Evolutionary conservation across 176 grass and related monocot genomes (phyloP), one percentile per base, ranked within the genome.

Genomic region (Hsuehochloa calcarea): DNA sequence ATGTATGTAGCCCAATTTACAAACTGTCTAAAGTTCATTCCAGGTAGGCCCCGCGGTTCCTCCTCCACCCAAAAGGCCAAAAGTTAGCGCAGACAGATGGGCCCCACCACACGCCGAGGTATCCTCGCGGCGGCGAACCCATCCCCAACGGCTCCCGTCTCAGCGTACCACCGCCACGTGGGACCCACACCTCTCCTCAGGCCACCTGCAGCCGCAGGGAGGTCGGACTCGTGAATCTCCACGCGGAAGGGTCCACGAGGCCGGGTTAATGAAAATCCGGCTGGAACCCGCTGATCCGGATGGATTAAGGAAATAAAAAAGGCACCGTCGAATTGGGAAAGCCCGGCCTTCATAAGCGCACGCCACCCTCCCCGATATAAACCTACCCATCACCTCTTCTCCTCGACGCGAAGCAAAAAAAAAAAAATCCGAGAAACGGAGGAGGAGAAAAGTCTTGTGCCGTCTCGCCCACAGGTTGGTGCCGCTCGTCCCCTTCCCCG

Each of bases 391-490:
- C 40, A 2, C 49, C 25, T 5, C 29, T 27, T 63, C 64, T 63
- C 43, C 40, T 50, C 65, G 10, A 64, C 8, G n/a, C 59, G 34
- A 2, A 60, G 5, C 19, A 1, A 10, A 0, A 23, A n/a, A 16
- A 5, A 19, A 17, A 49, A n/a, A n/a, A n/a, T 66, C 74, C 79
- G 46, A 26, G 15, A 16, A 51, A 0, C 5, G 14, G 14, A 50
- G 62, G 26, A 58, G 49, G 38, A 58, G 49, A 39, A 87, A 82
- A 50, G 84, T 79, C 68, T 43, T 74, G 89, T 74, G 67, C 60
- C 85, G 60, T 74, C 84, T 78, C 74, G 79, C 74, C 84, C 80
- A 84, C 89, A 90, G 89, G 89, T 90, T 90, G 85, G 46, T 60
- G 67, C 61, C 77, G 69, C 87, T 29, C 77, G 64, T 20, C 52